Evolutionary conservation across 306 rosid genomes (phyloP).

Genomic region (Prunus kanzakura): DNA sequence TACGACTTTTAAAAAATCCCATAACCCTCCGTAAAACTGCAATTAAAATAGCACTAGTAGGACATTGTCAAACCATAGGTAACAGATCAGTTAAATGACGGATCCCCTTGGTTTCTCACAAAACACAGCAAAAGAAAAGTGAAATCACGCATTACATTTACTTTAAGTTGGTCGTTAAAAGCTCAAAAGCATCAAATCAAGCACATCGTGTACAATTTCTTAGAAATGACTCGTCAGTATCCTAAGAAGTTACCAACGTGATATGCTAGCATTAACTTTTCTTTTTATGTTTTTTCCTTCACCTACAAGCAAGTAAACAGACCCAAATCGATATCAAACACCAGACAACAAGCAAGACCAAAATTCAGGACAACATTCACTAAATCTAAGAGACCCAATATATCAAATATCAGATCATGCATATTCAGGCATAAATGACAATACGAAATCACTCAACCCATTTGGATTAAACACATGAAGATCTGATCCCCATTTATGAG

Average conservation of each 20-base stretch:
- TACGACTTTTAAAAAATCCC: neutral
- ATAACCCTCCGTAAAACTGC: neutral
- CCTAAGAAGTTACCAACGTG: neutral
- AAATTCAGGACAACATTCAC: constrained; percentile 8
- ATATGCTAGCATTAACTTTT: neutral
- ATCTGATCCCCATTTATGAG: constrained; percentile 29
- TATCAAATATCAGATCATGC: constrained; percentile 16
- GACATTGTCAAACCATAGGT: neutral
- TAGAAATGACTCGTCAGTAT: neutral
- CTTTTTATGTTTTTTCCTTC: neutral
- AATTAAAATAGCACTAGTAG: neutral
- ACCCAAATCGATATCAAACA: neutral
- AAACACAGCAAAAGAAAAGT: neutral
- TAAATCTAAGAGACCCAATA: constrained; percentile 11
- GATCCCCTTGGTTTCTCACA: neutral
- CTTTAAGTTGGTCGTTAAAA: neutral
- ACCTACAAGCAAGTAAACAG: neutral
- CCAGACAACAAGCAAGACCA: neutral
- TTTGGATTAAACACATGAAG: constrained; percentile 11
- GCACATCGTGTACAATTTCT: neutral
- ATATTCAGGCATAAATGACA: constrained; percentile 4
- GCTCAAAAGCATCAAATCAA: neutral
- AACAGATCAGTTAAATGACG: neutral
- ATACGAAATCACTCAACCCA: neutral
- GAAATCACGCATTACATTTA: neutral